phyloP scores from a whole-genome alignment of 2,329 filamentous ascomycete species.

The Fusarium sp. region DNA sequence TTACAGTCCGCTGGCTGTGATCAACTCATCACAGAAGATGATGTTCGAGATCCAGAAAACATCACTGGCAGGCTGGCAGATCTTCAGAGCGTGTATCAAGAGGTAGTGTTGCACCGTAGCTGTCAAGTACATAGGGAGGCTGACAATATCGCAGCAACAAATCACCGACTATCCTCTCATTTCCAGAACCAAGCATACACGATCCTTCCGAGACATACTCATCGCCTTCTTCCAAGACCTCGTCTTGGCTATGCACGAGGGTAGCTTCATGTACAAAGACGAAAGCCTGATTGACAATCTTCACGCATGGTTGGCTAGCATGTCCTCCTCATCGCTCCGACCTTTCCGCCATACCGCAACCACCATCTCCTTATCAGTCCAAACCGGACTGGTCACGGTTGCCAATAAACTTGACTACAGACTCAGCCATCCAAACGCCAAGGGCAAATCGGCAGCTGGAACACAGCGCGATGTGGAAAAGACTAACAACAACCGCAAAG shows the following conservation, averaged over 20 bases:
- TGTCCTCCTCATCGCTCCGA: conserved; percentile 87
- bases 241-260: conserved; percentile 80
- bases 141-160: conserved; percentile 63
- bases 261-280: conserved; percentile 82
- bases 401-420: conserved; percentile 75
- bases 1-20: conserved; percentile 81
- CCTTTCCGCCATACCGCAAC: conserved; percentile 96
- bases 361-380: conserved; percentile 81
- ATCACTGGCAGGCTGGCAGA: conserved; percentile 80
- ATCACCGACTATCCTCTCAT: conserved; percentile 93
- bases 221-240: conserved; percentile 81
- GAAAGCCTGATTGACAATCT: conserved; percentile 85
- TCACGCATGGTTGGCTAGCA: conserved; percentile 85
- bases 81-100: conserved; percentile 87
- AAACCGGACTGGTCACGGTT: conserved; percentile 78
- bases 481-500: conserved; percentile 73
- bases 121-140: conserved; percentile 7
- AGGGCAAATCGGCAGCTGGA: conserved; percentile 80
- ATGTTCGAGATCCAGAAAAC: conserved; percentile 90
- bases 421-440: conserved; percentile 74
- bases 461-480: conserved; percentile 78
- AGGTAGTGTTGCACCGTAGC: conserved; percentile 56
- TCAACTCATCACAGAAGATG: conserved; percentile 78
- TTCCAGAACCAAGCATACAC: conserved; percentile 78
- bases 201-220: conserved; percentile 80